These are phyloP conservation scores for Pseudozyma pruni DNA, from an alignment of 1,284 basidiomycete genomes.

Conservation along the genomic window DNA sequence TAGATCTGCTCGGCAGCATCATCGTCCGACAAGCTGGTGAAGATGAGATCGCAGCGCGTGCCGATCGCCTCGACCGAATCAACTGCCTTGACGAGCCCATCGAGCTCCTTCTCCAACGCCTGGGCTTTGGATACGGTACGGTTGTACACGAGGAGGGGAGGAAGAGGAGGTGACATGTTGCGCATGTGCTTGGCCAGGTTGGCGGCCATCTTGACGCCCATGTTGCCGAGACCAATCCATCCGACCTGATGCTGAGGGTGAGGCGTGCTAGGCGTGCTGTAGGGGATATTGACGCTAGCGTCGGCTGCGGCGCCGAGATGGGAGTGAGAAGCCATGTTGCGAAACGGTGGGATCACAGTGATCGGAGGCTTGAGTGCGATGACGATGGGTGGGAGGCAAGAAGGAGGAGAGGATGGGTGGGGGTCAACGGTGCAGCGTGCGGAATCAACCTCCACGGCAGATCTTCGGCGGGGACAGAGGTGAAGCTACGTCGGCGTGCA, in stretches of 20 bases:
- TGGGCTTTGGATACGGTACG: slow-evolving; percentile 75
- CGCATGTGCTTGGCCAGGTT: slow-evolving; percentile 75
- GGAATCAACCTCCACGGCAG: slow-evolving; percentile 6
- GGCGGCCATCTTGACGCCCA: slow-evolving; percentile 79
- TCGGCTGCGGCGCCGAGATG: slow-evolving; percentile 13
- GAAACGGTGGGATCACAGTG: background rate
- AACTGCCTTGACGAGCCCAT: slow-evolving; percentile 72
- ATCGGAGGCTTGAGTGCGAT: background rate
- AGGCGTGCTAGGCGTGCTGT: slow-evolving; percentile 48
- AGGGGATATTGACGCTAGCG: slow-evolving; percentile 41
- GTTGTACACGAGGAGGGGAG: slow-evolving; percentile 73
- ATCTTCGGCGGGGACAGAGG: slow-evolving; percentile 1
- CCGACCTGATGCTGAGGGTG: slow-evolving; percentile 56
- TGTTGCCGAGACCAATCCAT: slow-evolving; percentile 68
- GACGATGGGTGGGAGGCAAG: background rate
- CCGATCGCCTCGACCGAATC: slow-evolving; percentile 74
- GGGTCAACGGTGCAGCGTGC: background rate
- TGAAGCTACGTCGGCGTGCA: slow-evolving; percentile 13
- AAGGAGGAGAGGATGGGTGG: background rate
- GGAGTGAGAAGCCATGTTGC: slow-evolving; percentile 27
- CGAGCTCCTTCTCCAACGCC: slow-evolving; percentile 72
- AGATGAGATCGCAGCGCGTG: slow-evolving; percentile 79
- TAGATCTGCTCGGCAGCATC: slow-evolving; percentile 79
- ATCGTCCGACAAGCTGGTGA: slow-evolving; percentile 81
- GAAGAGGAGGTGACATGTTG: slow-evolving; percentile 37